Base-by-base conservation (phyloP, 1,284 basidiomycete species). In the Trametes hirsuta region DNA sequence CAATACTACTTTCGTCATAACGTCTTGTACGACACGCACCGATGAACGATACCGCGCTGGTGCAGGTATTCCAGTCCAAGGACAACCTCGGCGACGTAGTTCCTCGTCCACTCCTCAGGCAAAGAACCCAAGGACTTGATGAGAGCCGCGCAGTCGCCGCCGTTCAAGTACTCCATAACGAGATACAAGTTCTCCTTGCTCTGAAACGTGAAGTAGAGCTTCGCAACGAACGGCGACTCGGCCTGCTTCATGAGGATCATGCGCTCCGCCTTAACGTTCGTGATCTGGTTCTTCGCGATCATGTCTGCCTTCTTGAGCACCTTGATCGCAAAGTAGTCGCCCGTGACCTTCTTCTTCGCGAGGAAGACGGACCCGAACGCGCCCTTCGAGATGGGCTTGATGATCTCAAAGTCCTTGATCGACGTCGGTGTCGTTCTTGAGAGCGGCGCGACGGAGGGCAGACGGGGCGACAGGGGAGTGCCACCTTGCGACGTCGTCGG, bases 261-360 rank as follows among this genome's bases (percentile, higher is more conserved):
- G 58, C 97, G 86, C 79, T 99, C 97, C 3, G 97, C 97, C 78
- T 98, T 99, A 75, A 99, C 97, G 72, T 99, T 99, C 57, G 97
- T 99, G 76, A 99, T 97, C 77, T 99, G 97, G 79, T 99, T 99
- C 85, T 99, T 99, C 48, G 97, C 95, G 72, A 99, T 98, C 97
- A 99, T 99, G 78, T 99, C 97, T 30, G 95, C 94, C 81, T 99
- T 99, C 79, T 97, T 98, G 68, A 99, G 79, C 36, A 98, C 95
- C 78, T 99, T 99, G 86, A 99, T 97, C 30, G 97, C 97, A 77
- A 91, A 99, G 77, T 98, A 98, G 76, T 99, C 97, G 54, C 97
- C 97, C 0, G 97, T 99, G 4, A 87, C 91, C 68, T 95, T 95
- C 83, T 99, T 99, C 80, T 97, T 97, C 36, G 97, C 94, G 40